Evolutionary conservation across 495 filamentous ascomycete genomes (phyloP), one percentile per base, ranked within the genome.

Genomic region (Penicillium angulare): DNA sequence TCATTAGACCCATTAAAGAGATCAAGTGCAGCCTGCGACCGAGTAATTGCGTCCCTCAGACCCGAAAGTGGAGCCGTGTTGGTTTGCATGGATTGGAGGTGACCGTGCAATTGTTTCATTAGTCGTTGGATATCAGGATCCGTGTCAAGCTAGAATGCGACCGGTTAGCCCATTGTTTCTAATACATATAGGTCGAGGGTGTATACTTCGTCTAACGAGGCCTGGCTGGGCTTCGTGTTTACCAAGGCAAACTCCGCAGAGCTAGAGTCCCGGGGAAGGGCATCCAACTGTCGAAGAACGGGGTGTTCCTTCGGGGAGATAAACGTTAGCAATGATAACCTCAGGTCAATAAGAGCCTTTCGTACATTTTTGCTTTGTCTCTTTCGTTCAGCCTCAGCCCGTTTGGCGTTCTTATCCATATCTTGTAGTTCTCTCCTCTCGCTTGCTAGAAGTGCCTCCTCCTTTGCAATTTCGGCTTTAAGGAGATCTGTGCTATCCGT

Each of bases 61-160:
- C 75, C 82, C 7, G 67, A 47, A 10, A 84, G 66, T 23, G 79
- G 76, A n/a, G 66, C 69, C 2, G 71, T 65, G 52, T 84, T 85
- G 40, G 61, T 74, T 46, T 79, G 72, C 69, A 86, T 77, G 23
- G 75, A 82, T 52, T 77, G 74, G 20, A 85, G 65, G 61, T 84
- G 82, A 34, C 72, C 69, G 40, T 74, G 66, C 9, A 86, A 62
- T 53, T 83, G 77, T 44, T 64, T 68, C 45, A 76, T 55, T 24
- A 78, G 42, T 9, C 31, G 50, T 6, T 48, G 49, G 8, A 67
- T 50, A n/a, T 72, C 69, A 0, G 72, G 67, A 43, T 78, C 73
- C 12, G 54, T 36, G n/a, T 72, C 68, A 34, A 75, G 60, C 74
- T 77, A 49, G 47, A 17, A 22, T 16, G 18, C 4, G 17, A 24